phyloP scores from a whole-genome alignment of 1,139 yeast genomes.

The Blastobotrys malaysiensis region DNA sequence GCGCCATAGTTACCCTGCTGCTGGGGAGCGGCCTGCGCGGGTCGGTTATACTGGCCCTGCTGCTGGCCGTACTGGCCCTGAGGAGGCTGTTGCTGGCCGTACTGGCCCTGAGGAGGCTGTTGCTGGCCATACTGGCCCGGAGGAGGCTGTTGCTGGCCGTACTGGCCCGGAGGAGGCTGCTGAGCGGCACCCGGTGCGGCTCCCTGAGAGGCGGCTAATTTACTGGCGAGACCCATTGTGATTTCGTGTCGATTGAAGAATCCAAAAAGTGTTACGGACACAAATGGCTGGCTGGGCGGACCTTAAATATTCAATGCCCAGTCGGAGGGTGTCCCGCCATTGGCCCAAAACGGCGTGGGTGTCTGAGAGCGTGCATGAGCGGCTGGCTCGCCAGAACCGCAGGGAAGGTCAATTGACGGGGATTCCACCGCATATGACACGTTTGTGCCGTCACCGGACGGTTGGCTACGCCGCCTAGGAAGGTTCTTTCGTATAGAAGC shows the following conservation, averaged over 20 bases:
- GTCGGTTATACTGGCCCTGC: constrained; percentile 25
- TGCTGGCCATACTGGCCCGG: neutral
- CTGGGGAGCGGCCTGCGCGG: constrained; percentile 7
- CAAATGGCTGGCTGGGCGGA: neutral
- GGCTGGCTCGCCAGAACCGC: no score
- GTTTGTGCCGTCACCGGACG: neutral
- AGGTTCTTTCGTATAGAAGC: neutral
- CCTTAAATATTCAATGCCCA: neutral
- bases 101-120: neutral
- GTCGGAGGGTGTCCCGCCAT: neutral
- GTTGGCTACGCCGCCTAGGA: neutral
- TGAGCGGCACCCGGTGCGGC: neutral
- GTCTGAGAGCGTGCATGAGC: neutral
- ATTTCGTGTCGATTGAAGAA: neutral
- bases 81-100: constrained; percentile 3
- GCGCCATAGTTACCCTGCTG: constrained; percentile 7
- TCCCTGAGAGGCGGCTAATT: constrained; percentile 21
- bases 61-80: constrained; percentile 12
- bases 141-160: constrained; percentile 3
- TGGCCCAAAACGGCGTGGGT: neutral
- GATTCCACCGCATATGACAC: neutral
- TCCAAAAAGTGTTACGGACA: neutral
- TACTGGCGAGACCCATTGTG: constrained; percentile 31
- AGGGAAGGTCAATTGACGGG: neutral
- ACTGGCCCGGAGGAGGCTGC: neutral